phyloP scores from a whole-genome alignment of 345 rosid genomes.

The Sapria himalayana region DNA sequence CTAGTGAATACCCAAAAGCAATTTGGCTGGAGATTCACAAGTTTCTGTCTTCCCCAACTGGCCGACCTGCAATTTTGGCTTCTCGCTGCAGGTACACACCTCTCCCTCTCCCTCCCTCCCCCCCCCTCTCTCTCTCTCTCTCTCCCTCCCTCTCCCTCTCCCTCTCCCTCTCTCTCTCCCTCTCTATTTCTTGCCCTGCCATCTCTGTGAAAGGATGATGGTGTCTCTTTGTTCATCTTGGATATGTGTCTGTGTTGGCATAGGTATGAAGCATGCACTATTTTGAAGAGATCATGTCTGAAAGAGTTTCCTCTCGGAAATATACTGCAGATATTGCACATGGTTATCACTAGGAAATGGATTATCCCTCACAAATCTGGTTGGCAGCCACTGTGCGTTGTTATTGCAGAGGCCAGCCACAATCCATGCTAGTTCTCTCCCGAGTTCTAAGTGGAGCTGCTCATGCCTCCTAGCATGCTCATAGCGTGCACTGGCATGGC shows the following conservation, averaged over 20 bases:
- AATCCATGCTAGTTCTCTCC: too few relatives aligned
- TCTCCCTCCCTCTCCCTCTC: background rate
- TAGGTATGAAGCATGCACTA: slow-evolving; percentile 70
- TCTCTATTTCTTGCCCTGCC: background rate
- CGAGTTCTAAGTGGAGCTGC: too few relatives aligned
- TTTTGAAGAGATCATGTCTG: slow-evolving; percentile 36
- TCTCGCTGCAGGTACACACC: slow-evolving; percentile 47
- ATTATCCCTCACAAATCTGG: slow-evolving; percentile 39
- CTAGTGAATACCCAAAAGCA: slow-evolving; percentile 29
- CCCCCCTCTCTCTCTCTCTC: background rate
- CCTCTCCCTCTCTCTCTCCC: background rate
- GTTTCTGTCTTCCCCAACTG: slow-evolving; percentile 35
- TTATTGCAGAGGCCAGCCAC: slow-evolving; percentile 25
- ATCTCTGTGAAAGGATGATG: slow-evolving; percentile 1
- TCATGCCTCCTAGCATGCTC: too few relatives aligned
- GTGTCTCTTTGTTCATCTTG: background rate
- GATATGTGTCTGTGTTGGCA: too few relatives aligned
- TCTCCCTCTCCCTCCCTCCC: background rate
- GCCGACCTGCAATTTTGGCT: slow-evolving; percentile 28
- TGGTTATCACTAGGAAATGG: slow-evolving; percentile 50
- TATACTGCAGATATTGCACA: slow-evolving; percentile 44
- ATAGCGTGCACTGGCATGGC: too few relatives aligned
- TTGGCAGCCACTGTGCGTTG: slow-evolving; percentile 57
- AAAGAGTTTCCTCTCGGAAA: slow-evolving; percentile 42
- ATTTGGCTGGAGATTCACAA: slow-evolving; percentile 44